phyloP scores from a whole-genome alignment of 768 basidiomycete genomes.

The Xanthoconium purpureum region DNA sequence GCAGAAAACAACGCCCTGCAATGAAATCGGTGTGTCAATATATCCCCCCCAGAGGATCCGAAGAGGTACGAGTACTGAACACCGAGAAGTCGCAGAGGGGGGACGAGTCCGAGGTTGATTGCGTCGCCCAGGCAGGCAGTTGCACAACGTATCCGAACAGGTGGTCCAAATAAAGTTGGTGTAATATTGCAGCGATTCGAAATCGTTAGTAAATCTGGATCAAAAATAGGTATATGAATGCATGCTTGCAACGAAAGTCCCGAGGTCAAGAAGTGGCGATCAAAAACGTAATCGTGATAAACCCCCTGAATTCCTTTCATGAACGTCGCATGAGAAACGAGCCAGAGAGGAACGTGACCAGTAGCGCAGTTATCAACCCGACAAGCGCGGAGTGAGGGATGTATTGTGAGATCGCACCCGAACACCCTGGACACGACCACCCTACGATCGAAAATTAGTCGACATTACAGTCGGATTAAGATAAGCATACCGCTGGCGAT shows the following conservation, averaged over 20 bases:
- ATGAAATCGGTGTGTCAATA: neutral
- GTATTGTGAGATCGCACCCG: constrained; percentile 18
- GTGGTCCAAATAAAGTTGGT: neutral
- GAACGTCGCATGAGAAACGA: constrained; percentile 5
- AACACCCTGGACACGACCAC: constrained; percentile 19
- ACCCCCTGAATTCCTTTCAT: neutral
- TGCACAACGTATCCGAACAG: neutral
- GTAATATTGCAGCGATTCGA: neutral
- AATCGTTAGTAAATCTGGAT: neutral
- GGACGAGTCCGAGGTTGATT: too few relatives aligned
- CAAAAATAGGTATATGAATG: neutral
- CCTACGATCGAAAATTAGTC: constrained; percentile 6
- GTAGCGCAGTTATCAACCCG: constrained; percentile 16
- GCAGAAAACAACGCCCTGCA: neutral
- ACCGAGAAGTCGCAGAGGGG: neutral
- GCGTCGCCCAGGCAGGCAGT: neutral
- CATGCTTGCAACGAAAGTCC: neutral
- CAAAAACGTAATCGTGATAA: neutral
- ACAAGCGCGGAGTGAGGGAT: constrained; percentile 10
- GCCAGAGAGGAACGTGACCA: constrained; percentile 21
- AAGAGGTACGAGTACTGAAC: neutral
- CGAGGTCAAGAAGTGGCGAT: neutral
- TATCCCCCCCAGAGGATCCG: neutral
- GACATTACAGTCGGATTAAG: neutral
- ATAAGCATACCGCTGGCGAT: constrained; percentile 35